phyloP scores from a whole-genome alignment of 352 stramenopile genomes.

The Globisporangium alternatum region DNA sequence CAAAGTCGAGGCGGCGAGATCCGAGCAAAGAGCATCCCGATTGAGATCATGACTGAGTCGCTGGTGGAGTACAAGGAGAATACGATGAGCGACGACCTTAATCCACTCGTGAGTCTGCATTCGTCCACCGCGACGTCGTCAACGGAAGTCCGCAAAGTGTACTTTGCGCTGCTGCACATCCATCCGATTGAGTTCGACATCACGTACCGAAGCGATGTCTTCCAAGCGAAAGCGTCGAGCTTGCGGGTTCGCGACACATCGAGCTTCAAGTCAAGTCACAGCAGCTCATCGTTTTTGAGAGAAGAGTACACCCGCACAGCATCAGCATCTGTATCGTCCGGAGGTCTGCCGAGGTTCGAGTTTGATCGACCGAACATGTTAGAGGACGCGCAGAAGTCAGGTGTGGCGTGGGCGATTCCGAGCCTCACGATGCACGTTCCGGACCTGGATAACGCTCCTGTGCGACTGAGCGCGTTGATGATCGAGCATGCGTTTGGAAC shows the following conservation, averaged over 20 bases:
- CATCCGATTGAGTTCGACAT: conserved; percentile 88
- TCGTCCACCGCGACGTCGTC: conserved; percentile 63
- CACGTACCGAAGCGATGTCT: conserved; percentile 86
- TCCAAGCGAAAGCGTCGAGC: conserved; percentile 55
- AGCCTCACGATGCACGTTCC: conserved; percentile 87
- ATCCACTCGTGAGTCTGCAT: conserved; percentile 72
- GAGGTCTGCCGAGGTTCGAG: conserved; percentile 27
- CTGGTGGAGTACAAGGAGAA: conserved; percentile 77
- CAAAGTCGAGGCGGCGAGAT: conserved; percentile 78
- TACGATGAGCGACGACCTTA: conserved; percentile 70
- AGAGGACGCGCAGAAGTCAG: conserved; percentile 44
- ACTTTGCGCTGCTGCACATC: conserved; percentile 86
- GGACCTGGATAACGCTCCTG: conserved; percentile 85
- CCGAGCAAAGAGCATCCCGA: conserved; percentile 76
- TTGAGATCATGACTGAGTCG: conserved; percentile 78
- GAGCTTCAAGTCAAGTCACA: conserved; percentile 33
- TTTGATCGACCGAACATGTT: conserved; percentile 21
- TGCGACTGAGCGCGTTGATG: conserved; percentile 85
- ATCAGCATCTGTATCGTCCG: conserved; percentile 26
- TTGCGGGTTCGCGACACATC: conserved; percentile 56
- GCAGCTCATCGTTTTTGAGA: conserved; percentile 8
- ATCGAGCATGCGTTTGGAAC: conserved; percentile 89
- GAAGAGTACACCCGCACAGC: conserved; percentile 41
- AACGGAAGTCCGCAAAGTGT: conserved; percentile 79
- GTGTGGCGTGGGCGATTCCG: conserved; percentile 74